Conservation (phyloP, 192 early-diverging fungal species). For the Coemansia sp. region DNA sequence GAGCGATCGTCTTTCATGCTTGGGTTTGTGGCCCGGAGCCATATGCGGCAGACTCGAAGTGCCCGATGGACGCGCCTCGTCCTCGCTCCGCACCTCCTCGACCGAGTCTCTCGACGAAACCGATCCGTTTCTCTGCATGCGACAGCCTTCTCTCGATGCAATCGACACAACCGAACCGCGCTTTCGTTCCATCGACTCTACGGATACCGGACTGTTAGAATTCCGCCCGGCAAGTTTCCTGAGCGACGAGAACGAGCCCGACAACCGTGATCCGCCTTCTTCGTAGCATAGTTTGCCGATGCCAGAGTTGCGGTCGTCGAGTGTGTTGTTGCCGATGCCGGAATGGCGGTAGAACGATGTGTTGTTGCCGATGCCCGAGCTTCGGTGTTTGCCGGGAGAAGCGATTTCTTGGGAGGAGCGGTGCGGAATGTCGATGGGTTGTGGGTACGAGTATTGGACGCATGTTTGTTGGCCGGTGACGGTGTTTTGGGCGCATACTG, state of each 20-base stretch:
- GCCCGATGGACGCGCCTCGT: too few species aligned
- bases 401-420: neutral
- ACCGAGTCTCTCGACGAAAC: too few species aligned
- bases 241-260: constrained; percentile 13
- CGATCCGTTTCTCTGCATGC: too few species aligned
- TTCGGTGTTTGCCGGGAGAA: neutral
- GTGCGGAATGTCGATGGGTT: constrained; percentile 16
- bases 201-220: too few species aligned
- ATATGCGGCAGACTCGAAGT: too few species aligned
- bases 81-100: too few species aligned
- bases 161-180: too few species aligned
- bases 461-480: neutral
- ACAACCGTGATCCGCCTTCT: neutral
- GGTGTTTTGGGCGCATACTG: neutral
- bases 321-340: constrained; percentile 27
- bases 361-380: constrained; percentile 24
- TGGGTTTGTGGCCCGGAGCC: too few species aligned
- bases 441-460: neutral
- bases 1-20: too few species aligned
- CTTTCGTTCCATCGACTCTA: too few species aligned
- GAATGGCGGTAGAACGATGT: constrained; percentile 9
- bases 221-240: neutral
- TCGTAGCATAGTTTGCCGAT: constrained; percentile 35
- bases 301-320: constrained; percentile 22
- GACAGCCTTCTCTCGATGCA: too few species aligned